These are phyloP conservation scores for Trypethelium eluteriae DNA, from an alignment of 495 filamentous ascomycete species.

Conservation along the genomic window DNA sequence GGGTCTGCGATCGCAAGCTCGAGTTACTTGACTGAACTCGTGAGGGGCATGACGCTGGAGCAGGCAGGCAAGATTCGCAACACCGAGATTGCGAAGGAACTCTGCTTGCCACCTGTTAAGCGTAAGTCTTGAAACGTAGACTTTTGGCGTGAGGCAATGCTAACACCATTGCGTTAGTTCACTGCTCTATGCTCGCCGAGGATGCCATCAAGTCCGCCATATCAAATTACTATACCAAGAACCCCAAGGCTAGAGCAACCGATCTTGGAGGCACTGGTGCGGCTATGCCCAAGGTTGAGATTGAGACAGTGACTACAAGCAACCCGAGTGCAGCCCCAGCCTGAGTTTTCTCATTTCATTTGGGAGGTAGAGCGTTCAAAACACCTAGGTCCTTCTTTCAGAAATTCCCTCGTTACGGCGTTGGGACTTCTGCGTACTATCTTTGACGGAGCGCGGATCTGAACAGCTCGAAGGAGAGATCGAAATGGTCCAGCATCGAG, in stretches of 20 bases:
- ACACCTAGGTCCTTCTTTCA: neutral
- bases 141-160: neutral
- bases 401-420: neutral
- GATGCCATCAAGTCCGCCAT: slow-evolving; percentile 99
- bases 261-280: slow-evolving; percentile 65
- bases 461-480: neutral
- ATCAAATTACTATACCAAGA: slow-evolving; percentile 94
- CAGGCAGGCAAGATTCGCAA: slow-evolving; percentile 87
- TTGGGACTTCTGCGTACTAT: neutral
- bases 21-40: slow-evolving; percentile 85
- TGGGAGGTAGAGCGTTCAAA: neutral
- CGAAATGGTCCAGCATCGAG: neutral
- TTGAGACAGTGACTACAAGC: slow-evolving; percentile 34
- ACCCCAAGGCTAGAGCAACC: slow-evolving; percentile 64
- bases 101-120: slow-evolving; percentile 93
- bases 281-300: slow-evolving; percentile 41
- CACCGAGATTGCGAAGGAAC: slow-evolving; percentile 93
- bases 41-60: slow-evolving; percentile 92
- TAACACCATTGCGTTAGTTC: slow-evolving; percentile 48
- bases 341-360: neutral
- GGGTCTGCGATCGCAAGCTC: slow-evolving; percentile 88
- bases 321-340: slow-evolving; percentile 16
- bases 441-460: neutral
- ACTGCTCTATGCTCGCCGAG: slow-evolving; percentile 99
- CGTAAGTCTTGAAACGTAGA: slow-evolving; percentile 45